phyloP scores from a whole-genome alignment of 352 stramenopile genomes.

The Globisporangium heterothallicum region DNA sequence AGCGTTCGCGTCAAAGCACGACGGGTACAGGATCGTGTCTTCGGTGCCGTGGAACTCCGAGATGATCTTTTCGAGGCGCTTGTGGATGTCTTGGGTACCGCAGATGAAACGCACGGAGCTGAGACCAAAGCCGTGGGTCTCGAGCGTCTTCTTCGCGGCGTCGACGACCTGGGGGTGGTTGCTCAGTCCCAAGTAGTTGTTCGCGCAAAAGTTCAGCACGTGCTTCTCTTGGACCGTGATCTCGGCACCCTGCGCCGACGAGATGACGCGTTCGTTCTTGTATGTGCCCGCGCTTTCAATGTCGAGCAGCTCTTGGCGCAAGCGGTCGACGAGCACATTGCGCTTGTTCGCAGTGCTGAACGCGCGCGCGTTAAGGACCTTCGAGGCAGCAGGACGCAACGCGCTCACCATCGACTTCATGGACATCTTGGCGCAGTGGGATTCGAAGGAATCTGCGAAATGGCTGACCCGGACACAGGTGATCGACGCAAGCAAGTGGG shows the following conservation, averaged over 20 bases:
- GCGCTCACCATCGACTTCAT: background rate
- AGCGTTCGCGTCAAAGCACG: slow-evolving; percentile 93
- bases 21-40: slow-evolving; percentile 92
- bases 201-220: slow-evolving; percentile 94
- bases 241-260: slow-evolving; percentile 71
- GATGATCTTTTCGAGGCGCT: slow-evolving; percentile 86
- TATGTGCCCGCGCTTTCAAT: slow-evolving; percentile 79
- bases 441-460: too few relatives aligned
- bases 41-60: slow-evolving; percentile 92
- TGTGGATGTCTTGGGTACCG: slow-evolving; percentile 93
- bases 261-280: slow-evolving; percentile 89
- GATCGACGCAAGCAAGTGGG: too few relatives aligned
- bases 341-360: slow-evolving; percentile 29
- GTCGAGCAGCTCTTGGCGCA: slow-evolving; percentile 57
- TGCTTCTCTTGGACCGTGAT: slow-evolving; percentile 65
- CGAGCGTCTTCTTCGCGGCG: slow-evolving; percentile 77
- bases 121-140: slow-evolving; percentile 88
- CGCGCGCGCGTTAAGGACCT: too few relatives aligned
- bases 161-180: slow-evolving; percentile 84
- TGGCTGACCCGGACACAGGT: too few relatives aligned
- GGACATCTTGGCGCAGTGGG: background rate
- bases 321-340: slow-evolving; percentile 72
- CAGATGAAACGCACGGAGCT: slow-evolving; percentile 94
- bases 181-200: slow-evolving; percentile 92
- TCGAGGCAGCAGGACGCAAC: background rate